Conservation (phyloP, 139 green algal species). For the Coelastrella sp. region DNA sequence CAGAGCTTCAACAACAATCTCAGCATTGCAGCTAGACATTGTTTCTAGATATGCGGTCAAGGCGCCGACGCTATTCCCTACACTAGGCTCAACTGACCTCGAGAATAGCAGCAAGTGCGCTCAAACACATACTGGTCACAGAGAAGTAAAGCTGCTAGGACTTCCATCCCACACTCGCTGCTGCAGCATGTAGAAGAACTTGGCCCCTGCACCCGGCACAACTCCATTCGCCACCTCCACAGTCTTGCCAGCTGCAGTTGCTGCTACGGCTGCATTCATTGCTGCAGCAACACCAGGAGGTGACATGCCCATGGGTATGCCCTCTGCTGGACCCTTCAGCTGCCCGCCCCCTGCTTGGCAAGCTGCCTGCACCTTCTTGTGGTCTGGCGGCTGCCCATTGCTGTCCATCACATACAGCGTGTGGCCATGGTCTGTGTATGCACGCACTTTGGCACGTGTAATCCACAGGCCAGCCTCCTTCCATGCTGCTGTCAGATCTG, state of each 20-base stretch:
- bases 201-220: not conserved
- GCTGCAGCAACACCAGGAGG: not conserved
- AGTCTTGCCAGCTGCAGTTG: not conserved
- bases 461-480: slow-evolving; percentile 59
- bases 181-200: slow-evolving; percentile 49
- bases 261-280: slow-evolving; percentile 10
- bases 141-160: slow-evolving; percentile 44
- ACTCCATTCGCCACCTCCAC: not conserved
- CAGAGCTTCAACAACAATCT: too few relatives aligned
- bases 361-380: slow-evolving; percentile 42
- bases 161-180: slow-evolving; percentile 46
- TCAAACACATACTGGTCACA: not conserved
- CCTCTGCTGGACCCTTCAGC: slow-evolving; percentile 8
- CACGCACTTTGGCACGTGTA: slow-evolving; percentile 57
- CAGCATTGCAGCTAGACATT: too few relatives aligned
- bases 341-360: slow-evolving; percentile 32
- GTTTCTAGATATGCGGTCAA: too few relatives aligned
- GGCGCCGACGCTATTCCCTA: too few relatives aligned
- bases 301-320: slow-evolving; percentile 1
- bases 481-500: slow-evolving; percentile 59
- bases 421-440: slow-evolving; percentile 47
- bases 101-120: too few relatives aligned
- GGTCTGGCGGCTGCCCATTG: slow-evolving; percentile 42
- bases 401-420: slow-evolving; percentile 51
- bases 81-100: too few relatives aligned